Conservation (phyloP, 345 rosid species). For the Erodium maritimum region DNA sequence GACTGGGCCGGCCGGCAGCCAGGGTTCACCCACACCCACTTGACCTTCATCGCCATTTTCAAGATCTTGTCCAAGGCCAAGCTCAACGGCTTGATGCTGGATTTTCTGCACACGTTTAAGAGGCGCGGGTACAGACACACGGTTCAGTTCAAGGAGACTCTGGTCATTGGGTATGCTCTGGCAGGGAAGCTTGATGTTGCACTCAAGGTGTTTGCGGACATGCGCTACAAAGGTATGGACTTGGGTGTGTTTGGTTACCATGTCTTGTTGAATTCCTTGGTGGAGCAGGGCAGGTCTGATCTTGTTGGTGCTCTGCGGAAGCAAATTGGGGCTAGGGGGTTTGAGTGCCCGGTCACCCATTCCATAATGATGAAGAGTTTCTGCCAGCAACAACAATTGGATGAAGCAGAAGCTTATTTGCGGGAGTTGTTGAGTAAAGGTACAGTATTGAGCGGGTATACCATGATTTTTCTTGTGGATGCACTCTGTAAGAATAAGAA, state of each 20-base stretch:
- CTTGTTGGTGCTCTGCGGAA: constrained; percentile 29
- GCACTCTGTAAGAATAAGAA: constrained; percentile 33
- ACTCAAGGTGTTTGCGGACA: constrained; percentile 55
- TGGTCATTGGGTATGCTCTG: constrained; percentile 65
- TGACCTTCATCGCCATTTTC: constrained; percentile 54
- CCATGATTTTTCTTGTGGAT: constrained; percentile 30
- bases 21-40: constrained; percentile 49
- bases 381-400: constrained; percentile 45
- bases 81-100: constrained; percentile 27
- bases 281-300: constrained; percentile 46
- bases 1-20: constrained; percentile 85
- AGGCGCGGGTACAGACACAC: constrained; percentile 7
- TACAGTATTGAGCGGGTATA: constrained; percentile 14
- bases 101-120: constrained; percentile 30
- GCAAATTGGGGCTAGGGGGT: constrained; percentile 49
- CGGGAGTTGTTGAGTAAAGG: constrained; percentile 20
- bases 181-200: constrained; percentile 64
- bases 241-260: constrained; percentile 52
- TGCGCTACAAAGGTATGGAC: constrained; percentile 72
- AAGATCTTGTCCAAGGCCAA: constrained; percentile 49
- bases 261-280: constrained; percentile 61
- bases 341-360: constrained; percentile 32
- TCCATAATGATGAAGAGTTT: constrained; percentile 46
- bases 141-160: constrained; percentile 32
- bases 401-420: constrained; percentile 45